A percentile compares a stretch with the other conserved stretches of the same genome.
phyloP scores from a whole-genome alignment of 2,329 filamentous ascomycete species.

The Pseudonectria foliicola region DNA sequence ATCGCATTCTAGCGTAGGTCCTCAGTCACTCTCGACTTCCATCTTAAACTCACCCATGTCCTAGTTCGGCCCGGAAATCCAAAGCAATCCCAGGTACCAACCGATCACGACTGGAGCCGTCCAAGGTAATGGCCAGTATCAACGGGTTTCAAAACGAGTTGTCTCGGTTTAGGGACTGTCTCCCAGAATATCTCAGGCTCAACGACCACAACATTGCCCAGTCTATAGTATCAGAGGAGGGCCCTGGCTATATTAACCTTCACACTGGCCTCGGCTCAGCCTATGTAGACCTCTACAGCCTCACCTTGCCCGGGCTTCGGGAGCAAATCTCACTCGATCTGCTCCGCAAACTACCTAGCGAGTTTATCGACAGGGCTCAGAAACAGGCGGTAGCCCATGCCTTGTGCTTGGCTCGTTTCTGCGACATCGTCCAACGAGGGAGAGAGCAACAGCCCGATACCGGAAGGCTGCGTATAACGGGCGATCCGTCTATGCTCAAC shows the following conservation, averaged over 20 bases:
- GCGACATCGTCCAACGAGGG: slow-evolving; percentile 26
- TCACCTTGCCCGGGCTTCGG: slow-evolving; percentile 29
- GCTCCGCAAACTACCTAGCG: slow-evolving; percentile 26
- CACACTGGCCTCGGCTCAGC: slow-evolving; percentile 29
- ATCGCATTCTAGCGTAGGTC: slow-evolving; percentile 31
- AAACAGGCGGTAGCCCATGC: slow-evolving; percentile 34
- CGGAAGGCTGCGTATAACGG: slow-evolving; percentile 20
- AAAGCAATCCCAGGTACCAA: slow-evolving; percentile 11
- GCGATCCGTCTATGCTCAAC: slow-evolving; percentile 26
- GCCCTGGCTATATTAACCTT: slow-evolving; percentile 30
- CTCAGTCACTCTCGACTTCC: not conserved
- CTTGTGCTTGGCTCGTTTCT: slow-evolving; percentile 30
- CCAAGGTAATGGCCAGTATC: slow-evolving; percentile 31
- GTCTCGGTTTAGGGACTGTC: slow-evolving; percentile 27
- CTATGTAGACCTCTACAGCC: slow-evolving; percentile 34
- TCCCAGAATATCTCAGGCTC: slow-evolving; percentile 27
- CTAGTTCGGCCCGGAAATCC: slow-evolving; percentile 22
- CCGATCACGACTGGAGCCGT: slow-evolving; percentile 25
- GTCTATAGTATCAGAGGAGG: slow-evolving; percentile 24
- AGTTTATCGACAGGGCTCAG: slow-evolving; percentile 30
- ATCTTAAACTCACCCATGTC: not conserved
- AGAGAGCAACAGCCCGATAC: slow-evolving; percentile 18
- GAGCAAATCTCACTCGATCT: slow-evolving; percentile 27
- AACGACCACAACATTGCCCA: slow-evolving; percentile 27
- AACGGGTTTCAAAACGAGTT: slow-evolving; percentile 31